These are phyloP conservation scores for Diaporthe sp. DNA, from an alignment of 2,329 filamentous ascomycete species.

Conservation along the genomic window DNA sequence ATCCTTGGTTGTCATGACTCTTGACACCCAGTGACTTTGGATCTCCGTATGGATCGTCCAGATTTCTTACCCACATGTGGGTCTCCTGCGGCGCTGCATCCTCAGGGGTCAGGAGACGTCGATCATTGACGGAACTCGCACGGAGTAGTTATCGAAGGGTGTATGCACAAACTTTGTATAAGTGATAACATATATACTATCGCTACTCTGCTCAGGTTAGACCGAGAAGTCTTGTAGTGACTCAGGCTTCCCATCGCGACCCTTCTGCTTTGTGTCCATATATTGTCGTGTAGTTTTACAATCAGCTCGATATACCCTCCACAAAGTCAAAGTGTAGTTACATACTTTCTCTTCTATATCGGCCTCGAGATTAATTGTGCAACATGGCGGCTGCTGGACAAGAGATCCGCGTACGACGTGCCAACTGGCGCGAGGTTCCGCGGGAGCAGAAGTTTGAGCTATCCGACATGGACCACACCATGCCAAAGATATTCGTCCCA, in stretches of 20 bases:
- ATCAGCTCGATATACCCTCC: background rate
- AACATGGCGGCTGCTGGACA: conserved; percentile 20
- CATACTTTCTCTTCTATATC: background rate
- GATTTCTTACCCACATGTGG: conserved; percentile 7
- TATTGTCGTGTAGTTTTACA: background rate
- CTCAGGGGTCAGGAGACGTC: conserved; percentile 8
- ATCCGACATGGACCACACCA: conserved; percentile 23
- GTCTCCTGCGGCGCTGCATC: background rate
- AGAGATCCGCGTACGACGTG: conserved; percentile 11
- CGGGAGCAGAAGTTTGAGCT: conserved; percentile 19
- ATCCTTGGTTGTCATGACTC: conserved; percentile 16
- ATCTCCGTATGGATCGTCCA: background rate
- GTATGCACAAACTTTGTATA: conserved; percentile 9
- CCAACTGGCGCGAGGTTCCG: conserved; percentile 10
- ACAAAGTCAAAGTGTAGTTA: background rate
- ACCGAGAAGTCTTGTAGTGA: background rate
- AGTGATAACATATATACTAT: background rate
- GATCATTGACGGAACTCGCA: background rate
- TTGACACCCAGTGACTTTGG: background rate
- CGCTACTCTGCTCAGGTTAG: background rate
- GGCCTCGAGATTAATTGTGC: background rate
- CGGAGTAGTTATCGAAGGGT: background rate
- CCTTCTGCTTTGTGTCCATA: background rate
- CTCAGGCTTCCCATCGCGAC: background rate
- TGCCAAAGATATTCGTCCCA: conserved; percentile 25